Percentiles rank a stretch among this genome's conserved stretches.
Evolutionary conservation across 768 basidiomycete species (phyloP).

Genomic region (Termitomyces sp.): DNA sequence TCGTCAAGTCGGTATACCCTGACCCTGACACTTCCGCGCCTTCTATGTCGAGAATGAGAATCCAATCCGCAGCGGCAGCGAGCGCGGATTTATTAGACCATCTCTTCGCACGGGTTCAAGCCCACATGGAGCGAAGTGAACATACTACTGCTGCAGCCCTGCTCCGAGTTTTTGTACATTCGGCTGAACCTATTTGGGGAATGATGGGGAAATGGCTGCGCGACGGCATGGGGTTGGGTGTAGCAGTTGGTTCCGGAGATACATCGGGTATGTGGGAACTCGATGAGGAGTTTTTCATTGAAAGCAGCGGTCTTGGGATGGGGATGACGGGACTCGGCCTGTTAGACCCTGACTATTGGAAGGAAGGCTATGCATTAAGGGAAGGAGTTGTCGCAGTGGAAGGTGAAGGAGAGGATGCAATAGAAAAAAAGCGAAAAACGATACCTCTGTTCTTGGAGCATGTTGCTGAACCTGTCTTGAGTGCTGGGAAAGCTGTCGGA

Average conservation of each 20-base stretch:
- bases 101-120: slow-evolving; percentile 54
- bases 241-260: slow-evolving; percentile 28
- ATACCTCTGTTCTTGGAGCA: slow-evolving; percentile 63
- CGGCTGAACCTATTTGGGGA: slow-evolving; percentile 69
- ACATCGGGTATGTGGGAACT: slow-evolving; percentile 34
- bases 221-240: slow-evolving; percentile 61
- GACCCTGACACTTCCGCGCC: slow-evolving; percentile 21
- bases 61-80: slow-evolving; percentile 45
- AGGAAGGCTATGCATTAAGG: slow-evolving; percentile 62
- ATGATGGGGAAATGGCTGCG: slow-evolving; percentile 72
- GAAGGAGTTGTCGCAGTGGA: slow-evolving; percentile 32
- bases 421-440: slow-evolving; percentile 25
- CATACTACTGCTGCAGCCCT: slow-evolving; percentile 50
- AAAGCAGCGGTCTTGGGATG: slow-evolving; percentile 57
- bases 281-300: slow-evolving; percentile 81
- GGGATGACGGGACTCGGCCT: slow-evolving; percentile 48
- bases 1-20: slow-evolving; percentile 36
- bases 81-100: slow-evolving; percentile 62
- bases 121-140: slow-evolving; percentile 59
- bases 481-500: slow-evolving; percentile 75
- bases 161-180: slow-evolving; percentile 57
- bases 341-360: slow-evolving; percentile 77
- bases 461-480: slow-evolving; percentile 55
- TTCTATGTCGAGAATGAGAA: slow-evolving; percentile 14
- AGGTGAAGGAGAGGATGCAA: slow-evolving; percentile 8